These are phyloP conservation scores for Solanum hybrid DNA, from an alignment of 305 asterid genomes.

Conservation along the genomic window DNA sequence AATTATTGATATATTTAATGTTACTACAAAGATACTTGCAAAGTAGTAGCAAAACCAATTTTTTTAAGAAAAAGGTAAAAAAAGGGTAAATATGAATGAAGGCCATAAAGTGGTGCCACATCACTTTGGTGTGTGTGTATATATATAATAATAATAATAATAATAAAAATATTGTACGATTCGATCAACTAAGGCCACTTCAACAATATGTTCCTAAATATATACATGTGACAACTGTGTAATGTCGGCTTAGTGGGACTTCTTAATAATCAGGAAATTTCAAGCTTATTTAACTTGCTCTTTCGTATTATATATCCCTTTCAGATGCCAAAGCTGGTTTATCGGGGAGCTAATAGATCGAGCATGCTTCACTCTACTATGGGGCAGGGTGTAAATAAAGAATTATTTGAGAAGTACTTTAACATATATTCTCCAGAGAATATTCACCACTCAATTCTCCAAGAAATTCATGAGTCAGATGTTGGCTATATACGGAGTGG, in stretches of 20 bases:
- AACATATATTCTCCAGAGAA: slow-evolving; percentile 78
- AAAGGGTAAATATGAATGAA: background rate
- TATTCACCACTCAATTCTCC: slow-evolving; percentile 42
- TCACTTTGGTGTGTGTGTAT: background rate
- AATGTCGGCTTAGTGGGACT: background rate
- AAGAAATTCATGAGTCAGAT: slow-evolving; percentile 21
- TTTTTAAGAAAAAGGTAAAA: background rate
- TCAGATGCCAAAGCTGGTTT: slow-evolving; percentile 83
- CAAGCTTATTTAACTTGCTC: slow-evolving; percentile 4
- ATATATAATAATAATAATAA: no score
- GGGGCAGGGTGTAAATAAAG: slow-evolving; percentile 30
- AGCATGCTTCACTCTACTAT: slow-evolving; percentile 23
- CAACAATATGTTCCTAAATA: background rate
- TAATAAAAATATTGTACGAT: background rate
- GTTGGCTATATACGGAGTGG: slow-evolving; percentile 35
- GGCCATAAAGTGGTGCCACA: background rate
- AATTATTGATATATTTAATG: background rate
- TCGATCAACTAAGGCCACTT: background rate
- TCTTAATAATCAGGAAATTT: background rate
- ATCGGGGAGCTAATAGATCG: slow-evolving; percentile 44
- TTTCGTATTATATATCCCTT: slow-evolving; percentile 11
- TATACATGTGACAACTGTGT: background rate
- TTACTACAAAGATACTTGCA: background rate
- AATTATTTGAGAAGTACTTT: slow-evolving; percentile 45
- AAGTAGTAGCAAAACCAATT: background rate